Evolutionary conservation across 495 filamentous ascomycete genomes (phyloP).

Genomic region (Glonium stellatum): DNA sequence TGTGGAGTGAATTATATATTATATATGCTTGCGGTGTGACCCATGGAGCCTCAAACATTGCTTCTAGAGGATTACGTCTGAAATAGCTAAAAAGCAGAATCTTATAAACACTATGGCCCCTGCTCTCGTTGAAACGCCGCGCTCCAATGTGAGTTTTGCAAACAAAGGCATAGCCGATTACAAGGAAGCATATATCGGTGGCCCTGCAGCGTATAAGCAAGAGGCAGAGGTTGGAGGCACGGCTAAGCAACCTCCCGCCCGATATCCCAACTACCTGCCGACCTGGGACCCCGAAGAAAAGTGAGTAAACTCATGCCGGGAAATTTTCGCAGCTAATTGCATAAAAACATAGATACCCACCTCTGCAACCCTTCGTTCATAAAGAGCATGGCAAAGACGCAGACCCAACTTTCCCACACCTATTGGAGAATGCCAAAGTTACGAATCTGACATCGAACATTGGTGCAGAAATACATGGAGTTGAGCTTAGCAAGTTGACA

Average conservation of each 20-base stretch:
- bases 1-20: background rate
- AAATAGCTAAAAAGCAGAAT: background rate
- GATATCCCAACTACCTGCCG: slow-evolving; percentile 69
- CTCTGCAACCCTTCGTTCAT: slow-evolving; percentile 63
- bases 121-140: slow-evolving; percentile 27
- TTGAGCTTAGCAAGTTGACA: slow-evolving; percentile 65
- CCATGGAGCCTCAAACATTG: background rate
- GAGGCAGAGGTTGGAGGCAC: slow-evolving; percentile 34
- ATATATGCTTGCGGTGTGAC: background rate
- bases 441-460: slow-evolving; percentile 63
- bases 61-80: background rate
- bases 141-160: slow-evolving; percentile 5
- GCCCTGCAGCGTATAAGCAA: slow-evolving; percentile 22
- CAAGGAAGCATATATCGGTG: slow-evolving; percentile 32
- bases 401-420: slow-evolving; percentile 58
- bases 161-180: slow-evolving; percentile 23
- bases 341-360: slow-evolving; percentile 40
- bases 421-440: slow-evolving; percentile 50
- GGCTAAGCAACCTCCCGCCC: slow-evolving; percentile 42
- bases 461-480: slow-evolving; percentile 67
- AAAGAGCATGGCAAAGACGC: slow-evolving; percentile 67
- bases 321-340: background rate
- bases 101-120: slow-evolving; percentile 29
- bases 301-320: slow-evolving; percentile 32
- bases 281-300: slow-evolving; percentile 57